Conservation (phyloP, 257 asterid genomes). For the Ballota nigra region DNA sequence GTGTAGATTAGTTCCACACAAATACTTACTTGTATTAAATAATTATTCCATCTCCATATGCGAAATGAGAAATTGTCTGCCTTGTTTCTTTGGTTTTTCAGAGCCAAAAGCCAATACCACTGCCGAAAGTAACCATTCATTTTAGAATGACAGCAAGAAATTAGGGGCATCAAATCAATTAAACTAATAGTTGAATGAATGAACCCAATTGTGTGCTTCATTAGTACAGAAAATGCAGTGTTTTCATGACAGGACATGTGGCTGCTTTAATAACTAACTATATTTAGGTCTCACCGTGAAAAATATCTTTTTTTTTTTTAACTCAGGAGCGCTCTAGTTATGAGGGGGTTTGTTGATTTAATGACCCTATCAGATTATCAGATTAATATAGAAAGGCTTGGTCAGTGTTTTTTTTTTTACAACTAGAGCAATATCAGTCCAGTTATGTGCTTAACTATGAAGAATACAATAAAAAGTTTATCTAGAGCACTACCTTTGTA, state of each 20-base stretch:
- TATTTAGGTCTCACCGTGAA: background rate
- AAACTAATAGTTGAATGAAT: background rate
- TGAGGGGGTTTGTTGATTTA: background rate
- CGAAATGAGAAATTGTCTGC: constrained; percentile 43
- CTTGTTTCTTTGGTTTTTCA: constrained; percentile 41
- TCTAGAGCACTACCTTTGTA: background rate
- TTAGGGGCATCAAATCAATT: constrained; percentile 8
- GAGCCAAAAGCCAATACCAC: constrained; percentile 86
- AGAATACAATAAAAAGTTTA: background rate
- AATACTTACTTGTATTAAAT: constrained; percentile 70
- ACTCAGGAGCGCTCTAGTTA: no score
- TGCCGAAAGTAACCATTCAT: constrained; percentile 28
- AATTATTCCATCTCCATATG: constrained; percentile 86
- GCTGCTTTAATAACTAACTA: background rate
- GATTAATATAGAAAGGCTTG: background rate
- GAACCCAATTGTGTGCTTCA: background rate
- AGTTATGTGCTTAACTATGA: background rate
- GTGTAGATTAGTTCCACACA: constrained; percentile 2
- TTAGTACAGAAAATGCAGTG: background rate
- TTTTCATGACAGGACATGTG: background rate
- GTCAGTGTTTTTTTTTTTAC: background rate
- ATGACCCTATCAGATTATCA: background rate
- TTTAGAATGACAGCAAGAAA: constrained; percentile 27
- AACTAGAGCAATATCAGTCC: background rate
- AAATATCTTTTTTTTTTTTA: background rate